Base-by-base conservation (phyloP, 2,329 filamentous ascomycete genomes). In the Emmonsia crescens region DNA sequence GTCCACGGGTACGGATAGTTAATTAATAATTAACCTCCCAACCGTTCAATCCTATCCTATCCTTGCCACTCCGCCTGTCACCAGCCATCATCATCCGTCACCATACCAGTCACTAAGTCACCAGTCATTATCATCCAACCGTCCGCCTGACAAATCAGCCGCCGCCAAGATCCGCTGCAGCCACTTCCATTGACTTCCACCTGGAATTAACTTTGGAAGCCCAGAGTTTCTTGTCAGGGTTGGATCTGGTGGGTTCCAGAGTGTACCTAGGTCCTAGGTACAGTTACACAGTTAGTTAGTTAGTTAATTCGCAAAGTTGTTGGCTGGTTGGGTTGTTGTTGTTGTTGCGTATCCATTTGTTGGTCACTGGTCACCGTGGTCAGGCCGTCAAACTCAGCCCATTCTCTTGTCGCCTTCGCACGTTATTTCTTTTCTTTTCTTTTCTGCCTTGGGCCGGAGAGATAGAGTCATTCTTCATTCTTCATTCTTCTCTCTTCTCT, bases 161-260 rank as follows among this genome's bases (percentile, higher is more conserved):
- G 59, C 48, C 57, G 14, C 31, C 58, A 62, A 27, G 54, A 36
- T 21, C 51, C 51, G 51, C 51, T 31, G 51, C 14, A 19, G 16
- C 51, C n/a, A 36, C 59, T 70, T 70, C 69, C 64, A 70, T 69
- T 69, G 63, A 68, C 65, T 71, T 70, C 68, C 64, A 68, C 64
- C 60, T 64, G 64, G 60, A 60, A 61, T 63, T 59, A n/a, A 38
- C 14, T 38, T 38, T 38, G 36, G 8, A 38, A n/a, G 42, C n/a
- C 33, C 33, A 36, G 42, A n/a, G n/a, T n/a, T n/a, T n/a, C n/a
- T n/a, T n/a, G n/a, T n/a, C n/a, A n/a, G n/a, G n/a, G n/a, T n/a
- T n/a, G n/a, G n/a, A n/a, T 19, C 42, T 44, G n/a, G n/a, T 44
- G 16, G 16, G 42, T 44, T 44, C 16, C 16, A 44, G 14, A 21